These are phyloP conservation scores for Fusarium stilboides DNA, from an alignment of 2,329 filamentous ascomycete genomes.

Conservation along the genomic window DNA sequence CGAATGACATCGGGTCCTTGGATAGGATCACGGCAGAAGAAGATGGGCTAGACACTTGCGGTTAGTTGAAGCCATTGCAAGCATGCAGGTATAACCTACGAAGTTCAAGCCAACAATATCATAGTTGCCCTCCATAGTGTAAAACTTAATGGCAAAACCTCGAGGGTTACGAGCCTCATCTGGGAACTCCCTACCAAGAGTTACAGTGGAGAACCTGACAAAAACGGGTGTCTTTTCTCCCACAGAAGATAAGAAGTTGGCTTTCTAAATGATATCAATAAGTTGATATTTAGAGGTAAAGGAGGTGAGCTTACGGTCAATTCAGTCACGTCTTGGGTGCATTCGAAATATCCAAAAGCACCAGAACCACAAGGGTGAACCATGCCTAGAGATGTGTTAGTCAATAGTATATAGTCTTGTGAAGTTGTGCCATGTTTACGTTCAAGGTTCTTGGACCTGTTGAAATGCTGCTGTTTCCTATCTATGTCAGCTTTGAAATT, in stretches of 20 bases:
- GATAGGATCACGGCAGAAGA: conserved; percentile 23
- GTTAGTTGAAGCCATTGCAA: neutral
- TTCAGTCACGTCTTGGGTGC: conserved; percentile 8
- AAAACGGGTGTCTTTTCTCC: conserved; percentile 23
- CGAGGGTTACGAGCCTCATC: too few species aligned
- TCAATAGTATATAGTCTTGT: accelerated
- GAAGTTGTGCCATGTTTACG: neutral
- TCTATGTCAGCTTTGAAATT: neutral
- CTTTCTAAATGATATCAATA: too few species aligned
- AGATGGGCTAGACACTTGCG: neutral
- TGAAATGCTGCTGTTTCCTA: conserved; percentile 20
- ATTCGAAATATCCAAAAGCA: conserved; percentile 17
- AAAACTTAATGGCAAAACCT: too few species aligned
- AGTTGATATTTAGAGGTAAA: too few species aligned
- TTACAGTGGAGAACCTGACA: too few species aligned
- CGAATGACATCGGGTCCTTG: conserved; percentile 22
- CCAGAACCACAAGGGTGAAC: conserved; percentile 16
- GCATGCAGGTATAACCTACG: neutral
- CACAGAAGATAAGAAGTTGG: conserved; percentile 4
- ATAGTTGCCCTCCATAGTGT: too few species aligned
- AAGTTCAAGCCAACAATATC: too few species aligned
- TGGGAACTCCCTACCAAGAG: too few species aligned
- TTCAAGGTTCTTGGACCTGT: conserved; percentile 20
- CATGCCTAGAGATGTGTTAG: neutral
- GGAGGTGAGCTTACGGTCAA: conserved; percentile 8